These are phyloP conservation scores for Trichosporon asahii DNA, from an alignment of 1,284 basidiomycete species.

Conservation along the genomic window DNA sequence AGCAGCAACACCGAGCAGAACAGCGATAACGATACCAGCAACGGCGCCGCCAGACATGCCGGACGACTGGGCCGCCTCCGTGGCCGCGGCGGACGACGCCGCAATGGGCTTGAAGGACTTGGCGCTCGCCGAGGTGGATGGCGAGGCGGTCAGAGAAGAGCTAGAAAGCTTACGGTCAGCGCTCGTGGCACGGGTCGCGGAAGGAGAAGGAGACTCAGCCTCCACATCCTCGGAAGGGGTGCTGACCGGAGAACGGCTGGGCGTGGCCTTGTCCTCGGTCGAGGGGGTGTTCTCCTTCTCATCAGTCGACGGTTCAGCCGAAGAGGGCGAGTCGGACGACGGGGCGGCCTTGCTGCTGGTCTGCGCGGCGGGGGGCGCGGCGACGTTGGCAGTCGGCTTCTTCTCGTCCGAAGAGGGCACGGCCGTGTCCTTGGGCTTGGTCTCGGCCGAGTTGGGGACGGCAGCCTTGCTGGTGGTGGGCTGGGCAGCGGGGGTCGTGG, in stretches of 20 bases:
- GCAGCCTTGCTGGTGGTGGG: not conserved
- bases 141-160: not conserved
- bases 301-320: not conserved
- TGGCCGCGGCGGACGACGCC: conserved; percentile 12
- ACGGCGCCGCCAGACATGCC: conserved; percentile 20
- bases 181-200: not conserved
- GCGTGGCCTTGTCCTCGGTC: not conserved
- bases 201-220: not conserved
- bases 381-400: not conserved
- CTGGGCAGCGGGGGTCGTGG: not conserved
- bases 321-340: not conserved
- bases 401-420: not conserved
- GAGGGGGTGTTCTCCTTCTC: not conserved
- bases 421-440: not conserved
- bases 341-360: not conserved
- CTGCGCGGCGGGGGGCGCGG: not conserved
- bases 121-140: not conserved
- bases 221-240: not conserved
- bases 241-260: conserved; percentile 1
- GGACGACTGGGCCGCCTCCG: not conserved
- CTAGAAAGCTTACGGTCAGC: conserved; percentile 7
- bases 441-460: not conserved
- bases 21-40: conserved; percentile 24
- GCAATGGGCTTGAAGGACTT: not conserved
- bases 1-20: conserved; percentile 15